A percentile compares a stretch with the other conserved stretches of the same genome.
These are phyloP conservation scores for Talaromyces ruber DNA, from an alignment of 495 filamentous ascomycete genomes.

Conservation along the genomic window DNA sequence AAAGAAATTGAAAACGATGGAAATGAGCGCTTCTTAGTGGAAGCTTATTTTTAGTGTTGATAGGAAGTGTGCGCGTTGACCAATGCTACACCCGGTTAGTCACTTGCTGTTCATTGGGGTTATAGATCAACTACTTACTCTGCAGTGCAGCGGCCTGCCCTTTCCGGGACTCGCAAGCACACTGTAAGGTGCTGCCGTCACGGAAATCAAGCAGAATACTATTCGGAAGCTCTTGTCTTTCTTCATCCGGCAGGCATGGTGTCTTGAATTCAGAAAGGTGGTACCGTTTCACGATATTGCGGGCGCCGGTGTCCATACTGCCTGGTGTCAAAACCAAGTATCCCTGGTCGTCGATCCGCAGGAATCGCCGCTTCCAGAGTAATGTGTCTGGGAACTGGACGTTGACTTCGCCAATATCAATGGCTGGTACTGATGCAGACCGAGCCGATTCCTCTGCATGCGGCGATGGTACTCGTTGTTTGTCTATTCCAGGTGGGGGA, in stretches of 20 bases:
- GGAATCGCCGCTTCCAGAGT: slow-evolving; percentile 81
- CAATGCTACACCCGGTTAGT: background rate
- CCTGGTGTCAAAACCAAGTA: slow-evolving; percentile 63
- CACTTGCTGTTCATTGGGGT: background rate
- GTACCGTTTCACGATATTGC: slow-evolving; percentile 60
- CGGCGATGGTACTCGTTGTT: slow-evolving; percentile 23
- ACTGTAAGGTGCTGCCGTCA: slow-evolving; percentile 75
- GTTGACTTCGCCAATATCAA: slow-evolving; percentile 80
- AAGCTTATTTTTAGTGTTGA: slow-evolving; percentile 5
- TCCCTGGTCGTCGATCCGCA: slow-evolving; percentile 69
- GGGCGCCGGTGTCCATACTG: slow-evolving; percentile 32
- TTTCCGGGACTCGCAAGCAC: slow-evolving; percentile 71
- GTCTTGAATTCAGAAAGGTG: slow-evolving; percentile 71
- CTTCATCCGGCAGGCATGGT: slow-evolving; percentile 76
- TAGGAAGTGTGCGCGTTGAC: slow-evolving; percentile 12
- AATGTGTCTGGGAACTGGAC: slow-evolving; percentile 90
- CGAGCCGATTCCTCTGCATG: slow-evolving; percentile 48
- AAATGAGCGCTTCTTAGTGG: background rate
- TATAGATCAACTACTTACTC: slow-evolving; percentile 47
- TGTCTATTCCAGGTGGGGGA: slow-evolving; percentile 29
- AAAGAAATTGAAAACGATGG: background rate
- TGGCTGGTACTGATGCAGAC: slow-evolving; percentile 30
- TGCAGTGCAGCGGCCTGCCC: slow-evolving; percentile 61
- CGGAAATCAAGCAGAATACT: slow-evolving; percentile 78
- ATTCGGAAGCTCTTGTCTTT: slow-evolving; percentile 80